Evolutionary conservation across 2,329 filamentous ascomycete species (phyloP).

Genomic region (Scedosporium apiospermum): DNA sequence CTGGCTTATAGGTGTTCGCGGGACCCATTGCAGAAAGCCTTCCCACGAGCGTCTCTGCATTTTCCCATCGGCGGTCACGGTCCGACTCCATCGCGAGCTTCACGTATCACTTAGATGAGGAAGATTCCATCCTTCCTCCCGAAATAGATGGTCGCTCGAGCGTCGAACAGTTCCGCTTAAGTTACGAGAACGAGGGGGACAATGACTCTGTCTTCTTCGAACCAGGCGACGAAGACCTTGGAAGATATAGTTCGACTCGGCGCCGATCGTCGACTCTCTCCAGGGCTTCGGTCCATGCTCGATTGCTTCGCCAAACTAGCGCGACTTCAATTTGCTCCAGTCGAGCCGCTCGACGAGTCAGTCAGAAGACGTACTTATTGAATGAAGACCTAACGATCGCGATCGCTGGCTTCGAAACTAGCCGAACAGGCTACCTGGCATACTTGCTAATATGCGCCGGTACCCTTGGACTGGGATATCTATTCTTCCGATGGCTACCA

Average conservation of each 20-base stretch:
- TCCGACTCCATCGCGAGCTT: constrained; percentile 84
- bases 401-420: constrained; percentile 83
- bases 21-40: constrained; percentile 92
- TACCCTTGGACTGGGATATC: constrained; percentile 69
- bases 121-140: constrained; percentile 26
- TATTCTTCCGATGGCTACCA: constrained; percentile 84
- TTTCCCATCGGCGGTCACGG: constrained; percentile 71
- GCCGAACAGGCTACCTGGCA: constrained; percentile 52
- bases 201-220: constrained; percentile 30
- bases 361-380: constrained; percentile 85
- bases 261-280: constrained; percentile 55
- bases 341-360: constrained; percentile 38
- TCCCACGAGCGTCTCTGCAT: constrained; percentile 88
- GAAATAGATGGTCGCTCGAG: constrained; percentile 28
- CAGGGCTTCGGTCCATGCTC: constrained; percentile 45
- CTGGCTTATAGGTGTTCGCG: constrained; percentile 56
- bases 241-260: constrained; percentile 39
- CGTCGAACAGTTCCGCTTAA: constrained; percentile 12
- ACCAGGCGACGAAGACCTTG: constrained; percentile 28
- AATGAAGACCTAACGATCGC: constrained; percentile 93
- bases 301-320: constrained; percentile 65
- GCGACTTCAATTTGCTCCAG: constrained; percentile 56
- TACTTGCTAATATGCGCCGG: constrained; percentile 64
- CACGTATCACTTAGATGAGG: constrained; percentile 72
- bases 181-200: constrained; percentile 19